Conservation (phyloP, 768 basidiomycete species). For the Tricholoma sp. region DNA sequence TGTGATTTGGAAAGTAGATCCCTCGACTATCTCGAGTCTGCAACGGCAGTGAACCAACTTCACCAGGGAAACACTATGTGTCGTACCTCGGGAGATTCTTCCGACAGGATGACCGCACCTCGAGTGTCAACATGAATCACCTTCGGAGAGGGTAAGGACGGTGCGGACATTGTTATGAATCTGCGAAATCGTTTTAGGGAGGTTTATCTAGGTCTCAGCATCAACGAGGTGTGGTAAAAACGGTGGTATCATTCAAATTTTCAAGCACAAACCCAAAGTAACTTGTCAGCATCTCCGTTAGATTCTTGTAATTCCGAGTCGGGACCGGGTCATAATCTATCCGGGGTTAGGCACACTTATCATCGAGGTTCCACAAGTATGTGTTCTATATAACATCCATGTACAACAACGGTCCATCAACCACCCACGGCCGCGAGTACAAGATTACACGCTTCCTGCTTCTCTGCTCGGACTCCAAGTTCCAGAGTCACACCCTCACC, state of each 20-base stretch:
- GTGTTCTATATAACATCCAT: slow-evolving; percentile 4
- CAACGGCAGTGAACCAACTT: slow-evolving; percentile 9
- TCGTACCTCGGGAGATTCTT: slow-evolving; percentile 90
- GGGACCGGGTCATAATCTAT: neutral
- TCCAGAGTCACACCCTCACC: slow-evolving; percentile 93
- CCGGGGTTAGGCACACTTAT: neutral
- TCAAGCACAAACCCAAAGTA: slow-evolving; percentile 6
- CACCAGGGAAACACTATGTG: neutral
- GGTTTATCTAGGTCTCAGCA: slow-evolving; percentile 7
- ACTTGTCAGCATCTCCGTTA: neutral
- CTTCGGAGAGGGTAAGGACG: slow-evolving; percentile 73
- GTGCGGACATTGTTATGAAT: slow-evolving; percentile 34
- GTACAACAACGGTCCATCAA: slow-evolving; percentile 20
- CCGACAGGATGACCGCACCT: slow-evolving; percentile 88
- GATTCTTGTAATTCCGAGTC: too few species aligned
- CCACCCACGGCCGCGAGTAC: slow-evolving; percentile 88
- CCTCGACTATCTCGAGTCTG: slow-evolving; percentile 92
- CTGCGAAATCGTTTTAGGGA: slow-evolving; percentile 6
- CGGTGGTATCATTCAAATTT: slow-evolving; percentile 26
- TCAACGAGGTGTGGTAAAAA: slow-evolving; percentile 4
- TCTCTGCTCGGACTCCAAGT: slow-evolving; percentile 86
- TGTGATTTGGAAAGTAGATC: slow-evolving; percentile 96
- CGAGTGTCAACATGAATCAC: slow-evolving; percentile 94
- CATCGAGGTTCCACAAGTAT: slow-evolving; percentile 4
- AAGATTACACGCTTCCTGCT: slow-evolving; percentile 77